Base-by-base conservation (phyloP, 2,329 filamentous ascomycete species). In the Verticillium klebahnii region DNA sequence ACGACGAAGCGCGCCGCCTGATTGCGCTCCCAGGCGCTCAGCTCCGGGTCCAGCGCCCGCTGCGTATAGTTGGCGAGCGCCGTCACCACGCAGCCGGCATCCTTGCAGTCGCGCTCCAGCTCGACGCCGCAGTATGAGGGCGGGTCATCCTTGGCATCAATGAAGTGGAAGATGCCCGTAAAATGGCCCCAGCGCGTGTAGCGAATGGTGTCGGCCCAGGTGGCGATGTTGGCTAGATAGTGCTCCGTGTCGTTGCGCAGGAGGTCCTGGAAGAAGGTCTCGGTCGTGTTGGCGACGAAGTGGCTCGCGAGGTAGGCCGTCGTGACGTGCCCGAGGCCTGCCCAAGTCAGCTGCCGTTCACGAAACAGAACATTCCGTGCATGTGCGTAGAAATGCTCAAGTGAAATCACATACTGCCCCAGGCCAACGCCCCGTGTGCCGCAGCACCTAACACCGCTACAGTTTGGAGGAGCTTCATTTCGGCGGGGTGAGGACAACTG, bases 1-100 rank as follows among this genome's bases (percentile, higher is more conserved):
- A 88, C 74, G 62, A 88, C 78, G 70, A 89, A 89, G 75, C 88
- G 89, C 70, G 85, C 84, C 2, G 87, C 87, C 73, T 88, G 82
- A 58, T 77, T 78, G 57, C 82, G 80, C 64, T 80, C 78, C 72
- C 75, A 79, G 2, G 72, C 68, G 34, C 72, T 73, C 57, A 88
- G 70, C 6, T 66, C 60, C 8, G 74, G 64, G 67, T 87, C 81
- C 37, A 84, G 73, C 14, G 84, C 71, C 64, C 85, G 81, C 31
- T 75, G 68, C n/a, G 84, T 88, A 74, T 87, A 87, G 75, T 87
- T 87, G 63, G 80, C 78, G 60, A 88, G 75, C 5, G 85, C 84
- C 62, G 75, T 83, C 61, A 90, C 80, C 56, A 89, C 78, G 74
- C 87, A 90, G n/a, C 86, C 86, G 12, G 74, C 76, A 11, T 73